Evolutionary conservation across 768 basidiomycete genomes (phyloP).

Genomic region (Pleurotus tuber-regium): DNA sequence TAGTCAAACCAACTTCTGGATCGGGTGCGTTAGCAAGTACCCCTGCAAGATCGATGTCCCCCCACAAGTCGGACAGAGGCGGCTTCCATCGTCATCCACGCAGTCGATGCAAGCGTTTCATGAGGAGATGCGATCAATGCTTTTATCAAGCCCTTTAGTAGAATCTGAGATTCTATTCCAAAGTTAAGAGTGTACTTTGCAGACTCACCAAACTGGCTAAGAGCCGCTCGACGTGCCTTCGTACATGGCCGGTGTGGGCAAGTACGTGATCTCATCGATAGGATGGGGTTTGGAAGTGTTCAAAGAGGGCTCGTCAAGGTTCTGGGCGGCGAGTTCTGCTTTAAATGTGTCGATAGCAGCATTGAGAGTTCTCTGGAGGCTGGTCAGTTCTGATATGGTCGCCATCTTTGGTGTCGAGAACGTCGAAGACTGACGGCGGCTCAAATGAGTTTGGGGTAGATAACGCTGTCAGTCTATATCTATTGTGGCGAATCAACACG

Average conservation of each 20-base stretch:
- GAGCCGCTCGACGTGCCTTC: slow-evolving; percentile 31
- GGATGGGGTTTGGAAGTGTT: slow-evolving; percentile 33
- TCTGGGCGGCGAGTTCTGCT: slow-evolving; percentile 32
- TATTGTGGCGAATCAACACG: too few species aligned
- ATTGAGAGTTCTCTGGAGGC: slow-evolving; percentile 37
- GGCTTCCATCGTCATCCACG: slow-evolving; percentile 30
- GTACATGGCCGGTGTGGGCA: slow-evolving; percentile 33
- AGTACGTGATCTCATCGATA: slow-evolving; percentile 32
- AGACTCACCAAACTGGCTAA: slow-evolving; percentile 29
- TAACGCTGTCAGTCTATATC: too few species aligned
- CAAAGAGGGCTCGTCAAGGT: slow-evolving; percentile 32
- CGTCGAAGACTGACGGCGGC: too few species aligned
- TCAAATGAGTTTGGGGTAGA: too few species aligned
- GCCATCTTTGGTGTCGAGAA: too few species aligned
- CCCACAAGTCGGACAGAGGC: slow-evolving; percentile 33
- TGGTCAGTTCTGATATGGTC: slow-evolving; percentile 31
- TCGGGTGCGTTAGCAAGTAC: slow-evolving; percentile 24
- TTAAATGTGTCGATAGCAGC: slow-evolving; percentile 36
- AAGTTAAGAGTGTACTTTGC: too few species aligned
- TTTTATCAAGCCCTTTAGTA: slow-evolving; percentile 34
- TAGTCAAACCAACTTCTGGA: slow-evolving; percentile 30
- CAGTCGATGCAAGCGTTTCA: slow-evolving; percentile 32
- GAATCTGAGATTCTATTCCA: not conserved
- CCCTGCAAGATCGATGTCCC: slow-evolving; percentile 30
- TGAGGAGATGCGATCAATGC: slow-evolving; percentile 33